Conservation (phyloP, 306 rosid genomes). For the Acacia confusa region DNA sequence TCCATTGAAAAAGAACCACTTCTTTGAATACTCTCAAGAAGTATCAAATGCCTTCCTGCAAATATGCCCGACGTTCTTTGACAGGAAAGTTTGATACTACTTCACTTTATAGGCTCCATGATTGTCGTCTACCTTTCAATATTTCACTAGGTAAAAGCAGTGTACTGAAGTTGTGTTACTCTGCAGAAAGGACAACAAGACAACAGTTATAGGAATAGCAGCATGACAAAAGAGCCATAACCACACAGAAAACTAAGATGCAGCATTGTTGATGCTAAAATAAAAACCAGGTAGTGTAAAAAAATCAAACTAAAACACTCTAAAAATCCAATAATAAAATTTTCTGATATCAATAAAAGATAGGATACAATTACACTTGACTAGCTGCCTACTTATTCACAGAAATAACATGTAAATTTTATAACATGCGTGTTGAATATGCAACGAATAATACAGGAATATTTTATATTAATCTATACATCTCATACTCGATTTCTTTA, state of each 20-base stretch:
- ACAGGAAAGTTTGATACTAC: background rate
- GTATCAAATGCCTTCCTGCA: constrained; percentile 16
- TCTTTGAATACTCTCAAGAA: constrained; percentile 22
- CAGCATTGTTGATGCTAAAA: background rate
- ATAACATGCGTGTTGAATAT: background rate
- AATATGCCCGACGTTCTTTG: background rate
- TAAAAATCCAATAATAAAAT: background rate
- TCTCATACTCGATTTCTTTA: background rate
- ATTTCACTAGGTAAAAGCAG: background rate
- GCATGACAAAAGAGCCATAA: constrained; percentile 27
- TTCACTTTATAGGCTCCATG: constrained; percentile 7
- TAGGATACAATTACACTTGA: background rate
- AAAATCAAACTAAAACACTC: background rate
- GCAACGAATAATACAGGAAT: background rate
- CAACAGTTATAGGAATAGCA: constrained; percentile 20
- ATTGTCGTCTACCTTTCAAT: constrained; percentile 13
- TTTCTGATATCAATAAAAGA: background rate
- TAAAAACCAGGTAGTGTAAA: background rate
- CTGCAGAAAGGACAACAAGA: constrained; percentile 49
- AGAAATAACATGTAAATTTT: background rate
- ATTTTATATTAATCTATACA: background rate
- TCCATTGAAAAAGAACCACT: constrained; percentile 48
- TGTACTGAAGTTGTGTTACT: constrained; percentile 6
- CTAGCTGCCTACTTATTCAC: background rate
- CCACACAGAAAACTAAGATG: constrained; percentile 25